Base-by-base conservation (phyloP, 75 land plant genomes). In the Picea sitchensis region DNA sequence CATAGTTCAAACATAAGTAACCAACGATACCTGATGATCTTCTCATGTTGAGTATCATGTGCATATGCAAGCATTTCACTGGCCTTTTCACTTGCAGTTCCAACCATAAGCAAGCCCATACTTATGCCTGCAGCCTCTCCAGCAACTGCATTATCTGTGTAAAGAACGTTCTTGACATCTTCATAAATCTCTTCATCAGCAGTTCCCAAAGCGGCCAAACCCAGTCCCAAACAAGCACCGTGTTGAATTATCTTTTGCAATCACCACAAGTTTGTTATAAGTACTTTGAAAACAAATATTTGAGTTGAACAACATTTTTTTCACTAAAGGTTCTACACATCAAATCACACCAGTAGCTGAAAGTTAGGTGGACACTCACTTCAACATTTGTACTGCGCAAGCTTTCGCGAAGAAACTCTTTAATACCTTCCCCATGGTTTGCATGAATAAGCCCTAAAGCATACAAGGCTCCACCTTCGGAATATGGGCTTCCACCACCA, bases 361-460 rank as follows among this genome's bases (percentile, higher is more conserved):
- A 44, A 32, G 17, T 34, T 44, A 14, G 59, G 44, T 5, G 34
- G 15, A 11, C 18, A 58, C 82, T 32, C 36, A 95, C 98, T 91
- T 97, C 99, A 82, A 91, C 90, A 86, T 78, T 90, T 2, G 98
- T 95, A 74, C 86, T 93, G 2, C 94, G 79, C 31, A 97, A 83
- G 81, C 98, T 93, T 61, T 97, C 99, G 75, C 95, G 90, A 34
- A 97, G 92, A 75, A 97, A 97, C 82, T 93, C 92, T 75, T 97
- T 95, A 71, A 97, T 97, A 59, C 95, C 98, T 80, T 95, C 98
- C 12, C 99, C 99, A 78, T 97, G 99, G 78, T 97, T 97, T 5
- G 98, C 99, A 91, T 97, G 99, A 79, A 97, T 97, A 57, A 97
- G 86, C 73, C 99, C 99, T 47, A 97, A 77, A 60, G 99, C 99